Evolutionary conservation across 768 basidiomycete genomes (phyloP).

Genomic region (Cyathus striatus): DNA sequence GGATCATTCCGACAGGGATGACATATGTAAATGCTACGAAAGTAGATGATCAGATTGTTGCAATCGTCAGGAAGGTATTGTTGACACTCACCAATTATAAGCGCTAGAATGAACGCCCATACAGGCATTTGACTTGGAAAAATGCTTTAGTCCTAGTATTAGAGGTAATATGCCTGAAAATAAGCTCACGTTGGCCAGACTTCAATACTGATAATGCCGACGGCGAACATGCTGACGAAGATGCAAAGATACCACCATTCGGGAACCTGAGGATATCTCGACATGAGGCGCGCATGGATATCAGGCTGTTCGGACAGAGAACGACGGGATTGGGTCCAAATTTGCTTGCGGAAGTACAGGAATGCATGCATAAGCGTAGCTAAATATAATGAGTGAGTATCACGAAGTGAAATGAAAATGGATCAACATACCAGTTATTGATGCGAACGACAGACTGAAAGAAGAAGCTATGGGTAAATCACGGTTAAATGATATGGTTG

Average conservation of each 20-base stretch:
- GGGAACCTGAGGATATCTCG: slow-evolving; percentile 63
- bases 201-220: slow-evolving; percentile 63
- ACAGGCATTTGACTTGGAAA: slow-evolving; percentile 29
- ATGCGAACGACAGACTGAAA: slow-evolving; percentile 57
- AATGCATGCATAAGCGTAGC: slow-evolving; percentile 63
- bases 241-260: slow-evolving; percentile 78
- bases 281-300: slow-evolving; percentile 79
- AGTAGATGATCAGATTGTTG: slow-evolving; percentile 10
- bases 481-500: background rate
- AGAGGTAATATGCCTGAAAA: slow-evolving; percentile 30
- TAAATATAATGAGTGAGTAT: background rate
- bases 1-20: slow-evolving; percentile 59
- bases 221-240: slow-evolving; percentile 58
- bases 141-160: slow-evolving; percentile 30
- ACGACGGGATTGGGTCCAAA: slow-evolving; percentile 62
- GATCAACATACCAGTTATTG: slow-evolving; percentile 42
- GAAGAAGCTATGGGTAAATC: background rate
- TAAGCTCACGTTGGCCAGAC: slow-evolving; percentile 43
- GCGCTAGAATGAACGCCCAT: slow-evolving; percentile 53
- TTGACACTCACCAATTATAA: slow-evolving; percentile 43
- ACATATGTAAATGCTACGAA: slow-evolving; percentile 48
- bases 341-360: slow-evolving; percentile 72
- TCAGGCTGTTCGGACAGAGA: slow-evolving; percentile 74
- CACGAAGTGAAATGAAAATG: background rate
- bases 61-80: slow-evolving; percentile 25